Base-by-base conservation (phyloP, 176 grass and related monocot species). In the Carex parvula region DNA sequence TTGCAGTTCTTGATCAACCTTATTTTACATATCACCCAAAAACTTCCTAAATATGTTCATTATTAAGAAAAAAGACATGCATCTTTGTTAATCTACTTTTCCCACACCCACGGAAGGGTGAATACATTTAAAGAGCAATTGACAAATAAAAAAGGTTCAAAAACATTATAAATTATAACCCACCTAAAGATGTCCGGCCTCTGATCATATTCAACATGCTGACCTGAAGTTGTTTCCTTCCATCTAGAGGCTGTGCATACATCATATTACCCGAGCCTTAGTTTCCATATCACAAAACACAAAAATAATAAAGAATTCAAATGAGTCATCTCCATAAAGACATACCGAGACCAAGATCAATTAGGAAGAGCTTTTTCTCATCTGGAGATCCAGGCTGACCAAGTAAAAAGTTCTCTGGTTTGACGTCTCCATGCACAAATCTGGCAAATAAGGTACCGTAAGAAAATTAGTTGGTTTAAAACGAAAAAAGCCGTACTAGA, bases 341-440 rank as follows among this genome's bases (percentile, higher is more conserved):
- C 81, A 67, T 91, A 94, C 95, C 95, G 77, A 98, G 89, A 60
- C 95, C 95, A 94, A 98, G 95, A 94, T 98, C 95, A 80, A 98
- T 94, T 63, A 98, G 80, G 85, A 93, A 98, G 56, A 98, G 95
- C 71, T 94, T 98, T 81, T 98, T 98, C 87, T 98, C 95, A 82
- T 98, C 95, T 84, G 92, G 89, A 64, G 95, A 90, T 85, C 95
- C 92, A 82, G 91, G 92, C 66, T 98, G 95, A 84, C 95, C 95
- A 84, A 98, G 92, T 71, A 98, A 86, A 86, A 98, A 98, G 81
- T 98, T 98, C 85, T 98, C 95, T 18, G 95, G 95, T 85, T 98
- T 98, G 67, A 98, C 92, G 80, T 98, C 95, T 89, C 95, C 95
- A 87, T 98, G 95, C 63, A 98, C 95, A 91, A 98, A 98, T 84